Conservation (phyloP, 1,284 basidiomycete species). For the Baeospora myosura region DNA sequence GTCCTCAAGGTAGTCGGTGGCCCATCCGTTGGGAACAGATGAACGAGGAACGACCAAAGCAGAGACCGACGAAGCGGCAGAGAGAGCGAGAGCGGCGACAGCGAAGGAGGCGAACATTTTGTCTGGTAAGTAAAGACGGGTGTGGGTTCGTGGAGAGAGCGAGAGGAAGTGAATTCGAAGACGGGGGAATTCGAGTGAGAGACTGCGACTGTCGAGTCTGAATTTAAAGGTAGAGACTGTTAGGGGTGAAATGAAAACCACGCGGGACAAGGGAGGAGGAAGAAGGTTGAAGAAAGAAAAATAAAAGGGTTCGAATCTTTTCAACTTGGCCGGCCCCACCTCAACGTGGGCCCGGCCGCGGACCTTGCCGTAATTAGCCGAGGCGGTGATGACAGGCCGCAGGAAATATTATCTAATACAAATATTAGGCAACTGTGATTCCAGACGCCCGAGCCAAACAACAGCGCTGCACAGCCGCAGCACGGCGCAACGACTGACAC, state of each 20-base stretch:
- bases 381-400: too few relatives aligned
- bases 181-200: too few relatives aligned
- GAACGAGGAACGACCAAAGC: constrained; percentile 39
- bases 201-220: constrained; percentile 21
- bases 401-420: too few relatives aligned
- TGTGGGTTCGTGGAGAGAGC: too few relatives aligned
- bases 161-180: too few relatives aligned
- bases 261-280: constrained; percentile 16
- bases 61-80: constrained; percentile 34
- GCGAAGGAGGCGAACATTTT: constrained; percentile 41
- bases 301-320: constrained; percentile 12
- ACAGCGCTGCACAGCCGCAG: too few relatives aligned
- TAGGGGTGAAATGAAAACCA: constrained; percentile 20
- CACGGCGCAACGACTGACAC: background rate
- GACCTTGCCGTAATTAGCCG: too few relatives aligned
- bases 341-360: too few relatives aligned
- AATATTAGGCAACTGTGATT: too few relatives aligned
- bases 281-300: constrained; percentile 15
- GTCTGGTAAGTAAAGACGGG: constrained; percentile 18
- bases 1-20: constrained; percentile 37
- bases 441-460: too few relatives aligned
- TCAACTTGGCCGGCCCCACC: too few relatives aligned
- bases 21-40: constrained; percentile 38
- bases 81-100: constrained; percentile 43
- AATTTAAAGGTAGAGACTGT: constrained; percentile 28